A percentile compares a stretch with the other conserved stretches of the same genome.
These are phyloP conservation scores for Fraxinus ornus DNA, from an alignment of 305 asterid species.

Conservation along the genomic window DNA sequence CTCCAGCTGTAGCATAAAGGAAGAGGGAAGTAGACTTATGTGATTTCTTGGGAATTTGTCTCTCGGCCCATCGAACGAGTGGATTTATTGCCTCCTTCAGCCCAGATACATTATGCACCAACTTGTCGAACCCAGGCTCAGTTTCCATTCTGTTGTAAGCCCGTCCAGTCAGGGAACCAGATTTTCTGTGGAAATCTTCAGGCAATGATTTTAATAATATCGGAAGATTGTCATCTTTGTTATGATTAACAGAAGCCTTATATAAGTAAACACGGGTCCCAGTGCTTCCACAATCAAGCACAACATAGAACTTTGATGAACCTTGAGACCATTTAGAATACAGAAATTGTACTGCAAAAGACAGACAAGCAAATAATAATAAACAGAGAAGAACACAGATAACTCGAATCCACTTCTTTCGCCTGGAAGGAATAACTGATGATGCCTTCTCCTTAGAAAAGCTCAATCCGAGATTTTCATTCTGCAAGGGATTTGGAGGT, in stretches of 20 bases:
- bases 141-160: conserved; percentile 96
- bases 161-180: conserved; percentile 57
- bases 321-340: conserved; percentile 64
- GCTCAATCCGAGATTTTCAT: conserved; percentile 59
- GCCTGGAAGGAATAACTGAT: conserved; percentile 33
- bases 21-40: conserved; percentile 55
- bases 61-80: conserved; percentile 56
- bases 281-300: conserved; percentile 95
- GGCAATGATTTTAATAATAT: conserved; percentile 70
- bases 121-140: conserved; percentile 94
- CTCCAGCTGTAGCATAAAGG: conserved; percentile 65
- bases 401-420: conserved; percentile 62
- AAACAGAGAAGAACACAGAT: conserved; percentile 55
- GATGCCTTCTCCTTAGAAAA: conserved; percentile 75
- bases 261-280: conserved; percentile 95
- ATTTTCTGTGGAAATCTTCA: conserved; percentile 57
- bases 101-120: conserved; percentile 74
- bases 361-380: conserved; percentile 49
- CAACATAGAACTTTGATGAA: conserved; percentile 63
- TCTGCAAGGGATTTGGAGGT: conserved; percentile 36
- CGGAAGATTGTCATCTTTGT: conserved; percentile 62
- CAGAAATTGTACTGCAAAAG: conserved; percentile 46
- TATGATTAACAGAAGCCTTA: conserved; percentile 55
- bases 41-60: conserved; percentile 46
- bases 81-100: conserved; percentile 59